Percentiles rank a stretch among this genome's conserved stretches.
phyloP scores from a whole-genome alignment of 2,329 filamentous ascomycete species.

The Bisporella sp. region DNA sequence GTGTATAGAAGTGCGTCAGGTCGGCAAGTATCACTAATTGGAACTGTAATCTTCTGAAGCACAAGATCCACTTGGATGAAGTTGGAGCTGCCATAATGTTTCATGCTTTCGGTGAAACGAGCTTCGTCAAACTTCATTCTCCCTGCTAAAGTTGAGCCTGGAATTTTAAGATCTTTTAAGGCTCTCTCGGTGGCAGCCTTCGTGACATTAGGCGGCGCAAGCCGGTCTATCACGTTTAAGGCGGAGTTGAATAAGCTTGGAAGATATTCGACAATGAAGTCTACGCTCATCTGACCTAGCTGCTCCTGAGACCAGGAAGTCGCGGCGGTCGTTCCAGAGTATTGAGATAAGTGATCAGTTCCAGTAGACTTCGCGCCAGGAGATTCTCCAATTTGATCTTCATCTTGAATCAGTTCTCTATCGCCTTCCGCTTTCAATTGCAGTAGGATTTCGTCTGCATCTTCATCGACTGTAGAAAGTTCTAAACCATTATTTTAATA shows the following conservation, averaged over 20 bases:
- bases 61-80: slow-evolving; percentile 32
- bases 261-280: slow-evolving; percentile 30
- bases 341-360: slow-evolving; percentile 13
- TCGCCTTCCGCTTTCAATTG: too few species aligned
- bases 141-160: slow-evolving; percentile 11
- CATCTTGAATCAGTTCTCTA: background rate
- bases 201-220: slow-evolving; percentile 22
- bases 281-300: slow-evolving; percentile 25
- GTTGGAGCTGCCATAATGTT: slow-evolving; percentile 10
- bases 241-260: slow-evolving; percentile 30
- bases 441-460: slow-evolving; percentile 1
- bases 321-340: slow-evolving; percentile 20
- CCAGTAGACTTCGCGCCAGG: slow-evolving; percentile 7
- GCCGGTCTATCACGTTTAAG: slow-evolving; percentile 29
- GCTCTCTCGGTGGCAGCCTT: slow-evolving; percentile 21
- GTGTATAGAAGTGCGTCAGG: slow-evolving; percentile 33
- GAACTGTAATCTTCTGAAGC: slow-evolving; percentile 23
- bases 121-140: slow-evolving; percentile 10
- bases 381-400: slow-evolving; percentile 5
- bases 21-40: slow-evolving; percentile 22
- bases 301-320: slow-evolving; percentile 14
- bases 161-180: slow-evolving; percentile 23
- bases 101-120: slow-evolving; percentile 9
- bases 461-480: slow-evolving; percentile 22
- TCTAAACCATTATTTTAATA: slow-evolving; percentile 12